Conservation (phyloP, 345 rosid species). For the Erysimum cheiranthoides region DNA sequence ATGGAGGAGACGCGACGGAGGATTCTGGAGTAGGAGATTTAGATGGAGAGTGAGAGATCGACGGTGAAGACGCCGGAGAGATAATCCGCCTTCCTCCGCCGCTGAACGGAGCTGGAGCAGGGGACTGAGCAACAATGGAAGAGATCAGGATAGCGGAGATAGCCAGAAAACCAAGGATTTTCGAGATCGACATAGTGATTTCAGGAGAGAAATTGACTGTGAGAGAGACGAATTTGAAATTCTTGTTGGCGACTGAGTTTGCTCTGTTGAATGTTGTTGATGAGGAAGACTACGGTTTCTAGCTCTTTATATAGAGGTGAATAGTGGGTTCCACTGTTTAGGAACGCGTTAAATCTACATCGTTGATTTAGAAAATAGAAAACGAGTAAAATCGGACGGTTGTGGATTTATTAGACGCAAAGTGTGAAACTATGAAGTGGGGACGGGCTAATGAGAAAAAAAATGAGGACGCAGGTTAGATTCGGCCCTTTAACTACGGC, state of each 20-base stretch:
- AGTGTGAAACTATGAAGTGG: background rate
- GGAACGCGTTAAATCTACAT: background rate
- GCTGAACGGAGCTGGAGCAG: constrained; percentile 33
- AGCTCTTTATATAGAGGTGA: constrained; percentile 5
- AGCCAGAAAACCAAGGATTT: background rate
- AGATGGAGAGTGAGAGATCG: constrained; percentile 19
- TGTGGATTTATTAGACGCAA: background rate
- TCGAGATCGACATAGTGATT: constrained; percentile 12
- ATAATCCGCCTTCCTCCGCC: constrained; percentile 29
- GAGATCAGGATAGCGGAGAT: constrained; percentile 15
- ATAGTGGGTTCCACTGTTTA: background rate
- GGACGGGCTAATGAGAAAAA: background rate
- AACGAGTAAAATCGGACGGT: constrained; percentile 22
- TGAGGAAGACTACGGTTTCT: background rate
- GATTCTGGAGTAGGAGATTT: constrained; percentile 23
- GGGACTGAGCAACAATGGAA: constrained; percentile 35
- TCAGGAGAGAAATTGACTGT: background rate
- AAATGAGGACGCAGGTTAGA: constrained; percentile 1
- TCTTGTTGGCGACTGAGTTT: background rate
- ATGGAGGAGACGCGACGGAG: constrained; percentile 20
- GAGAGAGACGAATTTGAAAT: background rate
- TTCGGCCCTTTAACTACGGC: background rate
- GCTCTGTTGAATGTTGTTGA: background rate
- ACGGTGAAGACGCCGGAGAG: constrained; percentile 15
- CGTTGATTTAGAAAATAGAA: constrained; percentile 4